These are phyloP conservation scores for Candida gigantensis DNA, from an alignment of 1,139 yeast species.

Conservation along the genomic window DNA sequence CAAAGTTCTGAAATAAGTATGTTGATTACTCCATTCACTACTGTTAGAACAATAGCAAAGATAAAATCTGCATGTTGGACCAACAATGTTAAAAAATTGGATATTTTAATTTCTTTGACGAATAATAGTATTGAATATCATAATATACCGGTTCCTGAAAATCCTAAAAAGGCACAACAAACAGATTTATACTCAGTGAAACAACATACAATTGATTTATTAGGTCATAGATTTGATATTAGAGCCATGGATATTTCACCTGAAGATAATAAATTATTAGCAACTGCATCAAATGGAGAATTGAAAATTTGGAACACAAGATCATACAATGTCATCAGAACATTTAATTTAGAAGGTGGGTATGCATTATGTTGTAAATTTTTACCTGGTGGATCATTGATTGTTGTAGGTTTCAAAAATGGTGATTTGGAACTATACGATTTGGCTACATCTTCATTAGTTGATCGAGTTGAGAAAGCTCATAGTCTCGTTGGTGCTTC, in stretches of 20 bases:
- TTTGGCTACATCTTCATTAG: constrained; percentile 74
- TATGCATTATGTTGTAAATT: constrained; percentile 81
- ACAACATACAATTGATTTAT: constrained; percentile 61
- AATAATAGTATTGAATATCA: constrained; percentile 78
- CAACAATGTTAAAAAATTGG: constrained; percentile 41
- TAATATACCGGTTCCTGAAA: constrained; percentile 50
- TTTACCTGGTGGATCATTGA: constrained; percentile 87
- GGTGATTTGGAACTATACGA: constrained; percentile 88
- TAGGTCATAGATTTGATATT: constrained; percentile 89
- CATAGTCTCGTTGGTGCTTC: constrained; percentile 41
- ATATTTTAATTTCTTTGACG: constrained; percentile 62
- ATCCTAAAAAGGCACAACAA: constrained; percentile 46
- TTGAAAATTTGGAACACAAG: constrained; percentile 85
- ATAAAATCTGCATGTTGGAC: constrained; percentile 62
- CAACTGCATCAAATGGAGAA: constrained; percentile 88
- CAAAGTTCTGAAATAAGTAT: constrained; percentile 57
- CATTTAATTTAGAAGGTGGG: constrained; percentile 74
- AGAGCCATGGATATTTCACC: constrained; percentile 80
- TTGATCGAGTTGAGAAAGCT: constrained; percentile 72
- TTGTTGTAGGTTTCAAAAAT: constrained; percentile 86
- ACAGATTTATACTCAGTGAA: constrained; percentile 34
- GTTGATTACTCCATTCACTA: constrained; percentile 64
- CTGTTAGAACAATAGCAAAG: constrained; percentile 57
- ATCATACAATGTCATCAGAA: constrained; percentile 74
- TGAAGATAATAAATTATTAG: constrained; percentile 79